Conservation (phyloP, 2,329 filamentous ascomycete genomes). For the Fusarium sp. region DNA sequence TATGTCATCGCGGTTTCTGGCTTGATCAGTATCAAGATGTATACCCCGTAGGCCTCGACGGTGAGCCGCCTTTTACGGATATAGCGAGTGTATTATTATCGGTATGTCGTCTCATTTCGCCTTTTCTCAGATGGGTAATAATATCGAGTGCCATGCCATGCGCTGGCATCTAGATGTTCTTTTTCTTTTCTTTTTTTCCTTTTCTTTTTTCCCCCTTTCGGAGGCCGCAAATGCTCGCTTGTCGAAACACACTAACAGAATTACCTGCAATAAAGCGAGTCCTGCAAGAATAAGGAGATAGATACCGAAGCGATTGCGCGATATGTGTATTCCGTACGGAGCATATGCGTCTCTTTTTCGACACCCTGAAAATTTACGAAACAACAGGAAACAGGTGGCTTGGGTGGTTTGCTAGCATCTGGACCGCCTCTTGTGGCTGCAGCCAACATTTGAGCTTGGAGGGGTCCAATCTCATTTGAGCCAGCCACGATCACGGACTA, state of each 20-base stretch:
- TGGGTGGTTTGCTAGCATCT: conserved; percentile 10
- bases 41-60: neutral
- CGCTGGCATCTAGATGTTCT: neutral
- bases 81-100: neutral
- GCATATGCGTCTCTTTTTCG: neutral
- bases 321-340: neutral
- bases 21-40: neutral
- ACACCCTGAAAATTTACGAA: conserved; percentile 14
- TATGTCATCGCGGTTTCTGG: neutral
- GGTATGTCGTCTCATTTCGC: neutral
- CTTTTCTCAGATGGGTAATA: neutral
- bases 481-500: conserved; percentile 47
- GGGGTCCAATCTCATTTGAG: conserved; percentile 45
- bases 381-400: conserved; percentile 22
- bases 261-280: neutral
- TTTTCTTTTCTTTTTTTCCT: neutral
- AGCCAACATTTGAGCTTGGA: conserved; percentile 28
- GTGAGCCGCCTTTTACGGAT: neutral
- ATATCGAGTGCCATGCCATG: neutral
- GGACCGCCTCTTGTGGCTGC: conserved; percentile 31
- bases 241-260: conserved; percentile 23
- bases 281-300: conserved; percentile 41
- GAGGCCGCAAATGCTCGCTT: conserved; percentile 2
- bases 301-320: conserved; percentile 5
- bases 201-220: neutral